Evolutionary conservation across 495 filamentous ascomycete species (phyloP), one percentile per base, ranked within the genome.

Genomic region (Daldinia decipiens): DNA sequence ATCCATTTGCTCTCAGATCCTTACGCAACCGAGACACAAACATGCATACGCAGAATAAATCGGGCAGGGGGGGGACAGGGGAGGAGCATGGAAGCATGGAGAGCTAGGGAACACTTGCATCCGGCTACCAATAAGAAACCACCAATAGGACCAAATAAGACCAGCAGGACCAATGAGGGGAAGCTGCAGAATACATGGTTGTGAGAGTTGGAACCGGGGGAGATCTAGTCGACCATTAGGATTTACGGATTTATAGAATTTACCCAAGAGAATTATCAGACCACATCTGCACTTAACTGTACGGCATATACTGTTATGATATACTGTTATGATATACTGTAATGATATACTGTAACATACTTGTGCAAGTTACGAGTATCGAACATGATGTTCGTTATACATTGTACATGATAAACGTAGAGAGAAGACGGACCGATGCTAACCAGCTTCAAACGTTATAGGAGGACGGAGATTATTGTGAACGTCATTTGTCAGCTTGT

Each of bases 61-160:
- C 19, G 27, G 19, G 19, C 54, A 57, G 15, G 55, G 56, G 64
- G 69, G 57, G 4, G 24, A 17, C 59, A 62, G 17, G 51, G 61
- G 61, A 24, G 40, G 8, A 21, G 32, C 26, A 59, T 59, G 56
- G 24, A 54, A 64, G 55, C 32, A 36, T 4, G 40, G 39, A 50
- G 32, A 65, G 60, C 60, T 65, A 68, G 61, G 70, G 70, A 73
- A 62, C 70, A 61, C 70, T 45, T 73, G 61, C 70, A 68, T 68
- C 70, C 70, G 70, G 62, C 65, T 67, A 59, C 61, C 52, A 73
- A 68, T 73, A 61, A 73, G 64, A 65, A 17, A 24, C 43, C n/a
- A 24, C 1, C 9, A 21, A 47, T 47, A 24, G 43, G 21, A 21
- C 40, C 19, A 21, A 45, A 45, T 11, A 45, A 8, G 17, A 24